Percentiles rank a stretch among this genome's conserved stretches.
Conservation (phyloP, 139 green algal genomes). For the Closterium sp. region DNA sequence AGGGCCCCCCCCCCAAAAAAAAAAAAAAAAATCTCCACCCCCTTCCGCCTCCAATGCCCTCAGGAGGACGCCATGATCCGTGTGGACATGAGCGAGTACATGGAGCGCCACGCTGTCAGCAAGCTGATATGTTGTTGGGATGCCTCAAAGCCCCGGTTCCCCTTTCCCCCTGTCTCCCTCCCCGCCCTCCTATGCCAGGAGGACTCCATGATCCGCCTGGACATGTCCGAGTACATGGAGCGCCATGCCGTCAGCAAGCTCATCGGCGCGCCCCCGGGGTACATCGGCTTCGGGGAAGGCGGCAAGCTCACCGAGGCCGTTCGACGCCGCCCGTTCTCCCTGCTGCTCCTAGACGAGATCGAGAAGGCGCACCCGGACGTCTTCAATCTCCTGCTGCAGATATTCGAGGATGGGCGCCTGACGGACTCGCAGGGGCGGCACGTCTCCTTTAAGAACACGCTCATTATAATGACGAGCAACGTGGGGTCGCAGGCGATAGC, state of each 20-base stretch:
- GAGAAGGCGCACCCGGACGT: constrained; percentile 99
- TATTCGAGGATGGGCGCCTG: constrained; percentile 92
- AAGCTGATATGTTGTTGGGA: constrained; percentile 67
- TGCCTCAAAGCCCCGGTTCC: background rate
- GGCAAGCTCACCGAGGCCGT: constrained; percentile 79
- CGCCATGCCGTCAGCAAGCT: constrained; percentile 78
- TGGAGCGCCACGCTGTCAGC: constrained; percentile 74
- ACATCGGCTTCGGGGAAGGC: constrained; percentile 74
- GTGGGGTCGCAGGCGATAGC: constrained; percentile 74
- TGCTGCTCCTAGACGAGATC: constrained; percentile 97
- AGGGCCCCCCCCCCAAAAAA: background rate
- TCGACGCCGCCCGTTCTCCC: constrained; percentile 72
- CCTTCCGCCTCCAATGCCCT: background rate
- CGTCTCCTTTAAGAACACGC: constrained; percentile 76
- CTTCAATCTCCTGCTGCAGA: constrained; percentile 96
- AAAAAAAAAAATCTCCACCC: background rate
- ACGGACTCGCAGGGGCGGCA: constrained; percentile 77
- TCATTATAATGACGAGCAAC: constrained; percentile 82
- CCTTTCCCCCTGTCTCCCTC: no score
- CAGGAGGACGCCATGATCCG: constrained; percentile 62
- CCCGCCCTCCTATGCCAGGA: constrained; percentile 31
- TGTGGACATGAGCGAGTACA: constrained; percentile 73
- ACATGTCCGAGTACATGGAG: constrained; percentile 79
- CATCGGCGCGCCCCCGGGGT: constrained; percentile 64
- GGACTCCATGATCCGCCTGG: constrained; percentile 64